Evolutionary conservation across 225 moss, liverwort and hornwort genomes (phyloP), one percentile per base, ranked within the genome.

Genomic region (Bryum argenteum): DNA sequence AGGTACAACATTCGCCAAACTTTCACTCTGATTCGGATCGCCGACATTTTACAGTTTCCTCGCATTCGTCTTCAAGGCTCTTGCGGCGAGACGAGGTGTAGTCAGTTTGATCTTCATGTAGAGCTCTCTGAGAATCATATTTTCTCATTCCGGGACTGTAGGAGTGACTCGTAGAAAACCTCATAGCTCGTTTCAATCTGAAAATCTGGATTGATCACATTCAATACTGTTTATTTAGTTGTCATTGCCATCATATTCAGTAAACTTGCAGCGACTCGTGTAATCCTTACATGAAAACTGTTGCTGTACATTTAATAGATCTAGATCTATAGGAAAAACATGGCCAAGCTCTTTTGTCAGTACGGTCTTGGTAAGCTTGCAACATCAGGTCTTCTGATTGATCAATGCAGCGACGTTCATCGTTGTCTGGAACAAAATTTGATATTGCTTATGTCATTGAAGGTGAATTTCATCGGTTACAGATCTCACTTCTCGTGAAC

Each of bases 41-140:
- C 57, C 43, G 10, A n/a, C 76, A 57, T 48, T 26, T n/a, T 26
- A 71, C 19, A 17, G 55, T 66, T 21, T 48, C 38, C 54, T 76
- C 42, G 11, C 10, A 11, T 50, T 62, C 55, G 3, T 45, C 63
- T 26, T 11, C 57, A 26, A 55, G 59, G 18, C 14, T 33, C 33
- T 37, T 10, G 23, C 5, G 66, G 8, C 11, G 66, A 55, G 48
- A 48, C 11, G 8, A 12, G 0, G 44, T 16, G n/a, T 50, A 38
- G 20, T 42, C 42, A 12, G 57, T 23, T 13, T 10, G 8, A 22
- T 41, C 53, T 62, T 69, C 50, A 21, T 28, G 20, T 10, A 12
- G 37, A 50, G 22, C 28, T 38, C 17, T 8, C 11, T 38, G 58
- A 69, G 58, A 33, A 69, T 33, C 11, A 40, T 37, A 40, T 57